Percentiles rank a stretch among this genome's conserved stretches.
These are phyloP conservation scores for Gossypium stocksii DNA, from an alignment of 345 rosid species.

Conservation along the genomic window DNA sequence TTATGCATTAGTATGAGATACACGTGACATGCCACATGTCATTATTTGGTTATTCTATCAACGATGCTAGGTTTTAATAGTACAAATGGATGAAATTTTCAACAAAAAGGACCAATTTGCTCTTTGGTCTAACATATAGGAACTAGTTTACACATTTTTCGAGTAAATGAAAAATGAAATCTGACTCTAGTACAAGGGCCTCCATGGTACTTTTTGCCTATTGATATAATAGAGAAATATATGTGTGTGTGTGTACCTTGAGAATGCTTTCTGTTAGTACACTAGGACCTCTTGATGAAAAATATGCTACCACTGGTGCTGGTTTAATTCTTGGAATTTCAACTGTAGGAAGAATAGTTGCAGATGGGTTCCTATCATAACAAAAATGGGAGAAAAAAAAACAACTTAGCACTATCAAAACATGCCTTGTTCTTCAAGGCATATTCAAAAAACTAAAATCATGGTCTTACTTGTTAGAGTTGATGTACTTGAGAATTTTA, in stretches of 20 bases:
- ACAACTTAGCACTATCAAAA: neutral
- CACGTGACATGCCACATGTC: no score
- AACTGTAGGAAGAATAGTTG: conserved; percentile 47
- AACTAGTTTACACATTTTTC: no score
- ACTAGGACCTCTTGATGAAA: conserved; percentile 83
- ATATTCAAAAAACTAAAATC: neutral
- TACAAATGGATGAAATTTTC: no score
- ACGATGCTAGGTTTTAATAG: no score
- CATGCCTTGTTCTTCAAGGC: no score
- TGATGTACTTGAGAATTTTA: conserved; percentile 51
- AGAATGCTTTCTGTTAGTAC: conserved; percentile 63
- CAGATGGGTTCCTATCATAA: conserved; percentile 45
- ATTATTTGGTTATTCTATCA: no score
- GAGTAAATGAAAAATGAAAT: no score
- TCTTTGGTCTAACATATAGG: no score
- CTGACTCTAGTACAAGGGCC: no score
- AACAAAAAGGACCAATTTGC: no score
- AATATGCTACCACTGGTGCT: conserved; percentile 74
- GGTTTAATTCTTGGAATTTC: conserved; percentile 41
- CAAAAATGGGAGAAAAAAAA: neutral
- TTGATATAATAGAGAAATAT: neutral
- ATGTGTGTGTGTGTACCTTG: conserved; percentile 38
- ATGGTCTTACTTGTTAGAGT: conserved; percentile 47
- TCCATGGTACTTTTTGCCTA: neutral
- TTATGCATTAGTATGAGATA: no score